Evolutionary conservation across 331 rosid species (phyloP).

Genomic region (Rosa hybrid): DNA sequence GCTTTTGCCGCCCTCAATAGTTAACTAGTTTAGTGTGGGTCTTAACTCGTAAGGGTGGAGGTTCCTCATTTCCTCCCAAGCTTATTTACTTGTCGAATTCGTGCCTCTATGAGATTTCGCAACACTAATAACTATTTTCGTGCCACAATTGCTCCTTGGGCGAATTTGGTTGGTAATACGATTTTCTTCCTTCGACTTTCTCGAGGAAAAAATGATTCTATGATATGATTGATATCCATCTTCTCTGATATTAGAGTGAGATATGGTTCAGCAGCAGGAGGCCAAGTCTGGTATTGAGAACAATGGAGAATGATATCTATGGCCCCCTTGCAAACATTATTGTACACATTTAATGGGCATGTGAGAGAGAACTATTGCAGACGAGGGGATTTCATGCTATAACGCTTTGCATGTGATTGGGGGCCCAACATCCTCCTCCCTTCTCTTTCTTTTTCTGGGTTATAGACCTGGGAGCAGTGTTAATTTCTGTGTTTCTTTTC

Average conservation of each 20-base stretch:
- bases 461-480: background rate
- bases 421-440: constrained; percentile 11
- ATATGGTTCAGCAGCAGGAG: background rate
- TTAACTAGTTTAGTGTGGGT: too few relatives aligned
- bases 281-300: background rate
- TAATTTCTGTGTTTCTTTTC: background rate
- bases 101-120: too few relatives aligned
- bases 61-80: too few relatives aligned
- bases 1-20: too few relatives aligned
- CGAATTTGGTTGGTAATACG: too few relatives aligned
- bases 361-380: constrained; percentile 57
- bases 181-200: background rate
- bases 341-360: constrained; percentile 69
- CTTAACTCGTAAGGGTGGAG: too few relatives aligned
- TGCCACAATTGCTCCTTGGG: too few relatives aligned
- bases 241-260: background rate
- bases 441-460: background rate
- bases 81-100: too few relatives aligned
- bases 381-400: constrained; percentile 31
- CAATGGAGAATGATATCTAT: background rate
- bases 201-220: background rate
- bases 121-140: too few relatives aligned
- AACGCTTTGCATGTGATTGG: constrained; percentile 77
- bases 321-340: constrained; percentile 37
- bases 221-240: background rate